Percentiles rank a stretch among this genome's conserved stretches.
Evolutionary conservation across 352 stramenopile species (phyloP).

Genomic region (Globisporangium megalacanthum): DNA sequence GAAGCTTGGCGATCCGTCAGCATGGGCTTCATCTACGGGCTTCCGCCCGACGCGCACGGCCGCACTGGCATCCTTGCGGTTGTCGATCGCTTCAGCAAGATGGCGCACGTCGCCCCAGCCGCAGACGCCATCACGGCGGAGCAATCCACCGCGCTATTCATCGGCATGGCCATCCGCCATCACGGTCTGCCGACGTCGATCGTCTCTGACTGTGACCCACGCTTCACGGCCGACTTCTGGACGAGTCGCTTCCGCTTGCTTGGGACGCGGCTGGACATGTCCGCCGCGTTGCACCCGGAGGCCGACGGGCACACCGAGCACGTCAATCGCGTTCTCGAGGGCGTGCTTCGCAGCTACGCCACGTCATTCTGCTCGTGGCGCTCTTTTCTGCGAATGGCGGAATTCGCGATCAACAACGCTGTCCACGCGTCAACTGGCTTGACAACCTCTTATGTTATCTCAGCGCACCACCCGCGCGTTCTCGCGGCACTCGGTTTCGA

Average conservation of each 20-base stretch:
- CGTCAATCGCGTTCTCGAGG: conserved; percentile 5
- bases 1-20: not conserved
- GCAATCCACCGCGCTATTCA: conserved; percentile 15
- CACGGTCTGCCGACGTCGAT: conserved; percentile 17
- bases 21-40: conserved; percentile 9
- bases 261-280: conserved; percentile 3
- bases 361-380: conserved; percentile 13
- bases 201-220: conserved; percentile 14
- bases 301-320: conserved; percentile 14
- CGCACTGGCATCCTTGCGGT: conserved; percentile 20
- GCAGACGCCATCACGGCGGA: conserved; percentile 9
- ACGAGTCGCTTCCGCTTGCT: not conserved
- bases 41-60: not conserved
- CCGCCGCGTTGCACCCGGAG: conserved; percentile 6
- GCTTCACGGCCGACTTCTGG: conserved; percentile 6
- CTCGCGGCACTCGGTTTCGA: not conserved
- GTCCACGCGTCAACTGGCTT: conserved; percentile 18
- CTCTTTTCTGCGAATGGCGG: conserved; percentile 14
- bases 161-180: conserved; percentile 19
- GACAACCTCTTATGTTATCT: conserved; percentile 16
- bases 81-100: conserved; percentile 29
- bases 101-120: conserved; percentile 15
- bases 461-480: not conserved
- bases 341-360: conserved; percentile 3
- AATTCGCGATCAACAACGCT: conserved; percentile 21